Base-by-base conservation (phyloP, 352 stramenopile genomes). In the Phytophthora citricola region DNA sequence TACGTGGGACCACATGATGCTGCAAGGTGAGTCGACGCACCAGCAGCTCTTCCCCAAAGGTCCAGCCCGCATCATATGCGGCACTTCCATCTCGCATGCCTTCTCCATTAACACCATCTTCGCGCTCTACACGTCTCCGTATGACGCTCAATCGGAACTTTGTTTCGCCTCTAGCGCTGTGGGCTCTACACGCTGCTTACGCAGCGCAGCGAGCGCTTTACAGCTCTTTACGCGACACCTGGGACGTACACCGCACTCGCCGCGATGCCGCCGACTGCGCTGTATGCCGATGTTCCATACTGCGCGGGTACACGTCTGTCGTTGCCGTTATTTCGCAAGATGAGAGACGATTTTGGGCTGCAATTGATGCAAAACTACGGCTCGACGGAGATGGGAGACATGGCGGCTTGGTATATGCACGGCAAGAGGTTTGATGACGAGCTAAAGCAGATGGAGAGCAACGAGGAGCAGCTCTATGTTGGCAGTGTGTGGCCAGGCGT, bases 21-120 rank as follows among this genome's bases (percentile, higher is more conserved):
- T 89, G n/a, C 89, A 96, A 45, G 89, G 87, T 14, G 69, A 90
- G n/a, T 79, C 65, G n/a, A 96, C 85, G 5, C 71, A 93, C 36
- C 71, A 88, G 39, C 66, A 88, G 58, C 81, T 94, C 39, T 95
- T 96, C 52, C 86, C 85, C 6, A 48, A 72, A 17, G n/a, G 63
- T 0, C 74, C 88, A 1, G 79, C 79, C 27, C 85, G 86, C 4
- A 79, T 96, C 49, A 76, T 94, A 20, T 91, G 83, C 27, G 81
- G 63, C 7, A 93, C 89, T 31, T 94, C 89, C 15, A 95, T 96
- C 56, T 79, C 87, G 9, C 89, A 96, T 62, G 87, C 87, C 9
- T 96, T 87, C 62, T 90, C 87, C 6, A 93, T 96, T 65, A 96
- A 96, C 59, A 83, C 85, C 3, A 69, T 96, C 22, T 96, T 94